Percentiles rank a stretch among this genome's conserved stretches.
Conservation (phyloP, 768 basidiomycete species). For the Agaricus blazei region DNA sequence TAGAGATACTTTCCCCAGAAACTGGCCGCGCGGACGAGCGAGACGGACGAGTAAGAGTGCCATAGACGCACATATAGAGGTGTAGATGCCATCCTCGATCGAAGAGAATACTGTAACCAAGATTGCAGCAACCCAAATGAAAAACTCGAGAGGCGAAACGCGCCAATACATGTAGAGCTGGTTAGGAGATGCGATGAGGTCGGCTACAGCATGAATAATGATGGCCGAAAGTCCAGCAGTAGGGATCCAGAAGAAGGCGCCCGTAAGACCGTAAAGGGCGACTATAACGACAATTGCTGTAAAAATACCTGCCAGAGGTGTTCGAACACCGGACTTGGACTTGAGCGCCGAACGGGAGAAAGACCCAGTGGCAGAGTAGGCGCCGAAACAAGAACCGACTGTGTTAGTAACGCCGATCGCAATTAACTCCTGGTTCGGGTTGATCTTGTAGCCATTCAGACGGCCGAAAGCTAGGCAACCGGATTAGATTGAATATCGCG, state of each 20-base stretch:
- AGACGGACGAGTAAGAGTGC: conserved; percentile 80
- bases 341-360: conserved; percentile 98
- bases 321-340: conserved; percentile 93
- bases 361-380: conserved; percentile 96
- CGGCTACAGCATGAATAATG: conserved; percentile 92
- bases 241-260: conserved; percentile 90
- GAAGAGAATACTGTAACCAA: conserved; percentile 88
- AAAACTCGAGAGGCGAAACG: conserved; percentile 86
- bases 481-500: neutral
- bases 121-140: conserved; percentile 86
- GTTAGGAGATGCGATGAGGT: conserved; percentile 79
- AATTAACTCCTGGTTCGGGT: conserved; percentile 92
- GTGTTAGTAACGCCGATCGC: conserved; percentile 99
- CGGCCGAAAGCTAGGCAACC: conserved; percentile 77
- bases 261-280: conserved; percentile 90
- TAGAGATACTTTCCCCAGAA: conserved; percentile 82
- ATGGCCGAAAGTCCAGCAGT: conserved; percentile 81
- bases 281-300: conserved; percentile 88
- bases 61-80: conserved; percentile 74
- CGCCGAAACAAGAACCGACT: conserved; percentile 82
- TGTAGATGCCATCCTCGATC: conserved; percentile 91
- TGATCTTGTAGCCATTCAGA: conserved; percentile 90
- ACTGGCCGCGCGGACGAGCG: conserved; percentile 85
- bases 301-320: conserved; percentile 83
- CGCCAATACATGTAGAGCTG: conserved; percentile 90